Conservation (phyloP, 495 filamentous ascomycete genomes). For the Podospora comata region DNA sequence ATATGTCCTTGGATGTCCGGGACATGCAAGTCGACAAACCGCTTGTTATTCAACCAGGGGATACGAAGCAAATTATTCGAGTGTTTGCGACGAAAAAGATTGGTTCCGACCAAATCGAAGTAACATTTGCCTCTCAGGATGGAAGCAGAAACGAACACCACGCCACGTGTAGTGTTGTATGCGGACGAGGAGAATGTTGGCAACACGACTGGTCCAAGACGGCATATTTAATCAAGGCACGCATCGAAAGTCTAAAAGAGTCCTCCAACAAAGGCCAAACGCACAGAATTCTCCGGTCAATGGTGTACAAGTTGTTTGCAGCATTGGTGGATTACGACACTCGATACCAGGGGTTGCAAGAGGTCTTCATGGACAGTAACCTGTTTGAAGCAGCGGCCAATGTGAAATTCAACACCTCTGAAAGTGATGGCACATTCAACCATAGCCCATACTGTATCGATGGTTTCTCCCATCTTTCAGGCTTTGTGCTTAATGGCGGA, state of each 20-base stretch:
- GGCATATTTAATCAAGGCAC: conserved; percentile 41
- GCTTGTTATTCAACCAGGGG: conserved; percentile 45
- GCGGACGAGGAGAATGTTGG: conserved; percentile 33
- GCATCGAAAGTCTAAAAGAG: conserved; percentile 39
- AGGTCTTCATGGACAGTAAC: conserved; percentile 28
- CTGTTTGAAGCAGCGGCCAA: conserved; percentile 30
- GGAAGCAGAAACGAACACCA: conserved; percentile 29
- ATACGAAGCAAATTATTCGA: conserved; percentile 16
- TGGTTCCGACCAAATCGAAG: conserved; percentile 15
- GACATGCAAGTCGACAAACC: conserved; percentile 56
- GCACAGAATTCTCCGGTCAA: conserved; percentile 49
- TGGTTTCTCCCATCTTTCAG: conserved; percentile 53
- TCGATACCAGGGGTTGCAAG: conserved; percentile 23
- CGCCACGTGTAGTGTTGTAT: conserved; percentile 36
- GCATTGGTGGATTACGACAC: conserved; percentile 55
- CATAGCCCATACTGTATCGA: conserved; percentile 64
- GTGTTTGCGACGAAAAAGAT: conserved; percentile 24
- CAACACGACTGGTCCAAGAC: conserved; percentile 40
- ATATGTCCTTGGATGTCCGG: conserved; percentile 43
- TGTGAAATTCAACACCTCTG: conserved; percentile 23
- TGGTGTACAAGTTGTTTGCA: conserved; percentile 64
- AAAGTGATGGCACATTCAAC: conserved; percentile 50
- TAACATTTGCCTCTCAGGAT: conserved; percentile 26
- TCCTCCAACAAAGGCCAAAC: conserved; percentile 38
- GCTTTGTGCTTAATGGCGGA: conserved; percentile 67